Conservation (phyloP, 2,329 filamentous ascomycete species). For the Sarocladiaceae sp. region DNA sequence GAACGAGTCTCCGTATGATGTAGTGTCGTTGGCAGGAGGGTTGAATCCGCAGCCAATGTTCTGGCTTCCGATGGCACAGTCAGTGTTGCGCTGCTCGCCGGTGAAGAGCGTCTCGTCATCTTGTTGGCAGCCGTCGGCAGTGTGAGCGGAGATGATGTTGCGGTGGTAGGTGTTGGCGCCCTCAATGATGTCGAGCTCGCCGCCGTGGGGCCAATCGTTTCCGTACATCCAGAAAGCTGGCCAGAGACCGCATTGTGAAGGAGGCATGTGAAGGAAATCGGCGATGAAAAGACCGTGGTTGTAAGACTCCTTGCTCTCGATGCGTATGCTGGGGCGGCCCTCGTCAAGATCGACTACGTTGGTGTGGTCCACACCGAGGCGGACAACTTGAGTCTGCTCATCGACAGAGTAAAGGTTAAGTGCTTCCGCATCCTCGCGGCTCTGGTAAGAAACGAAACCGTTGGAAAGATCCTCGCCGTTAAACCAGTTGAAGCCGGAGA, state of each 20-base stretch:
- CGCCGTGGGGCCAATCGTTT: conserved; percentile 52
- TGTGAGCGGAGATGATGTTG: conserved; percentile 60
- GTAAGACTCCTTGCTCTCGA: conserved; percentile 59
- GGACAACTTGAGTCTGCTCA: conserved; percentile 33
- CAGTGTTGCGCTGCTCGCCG: conserved; percentile 20
- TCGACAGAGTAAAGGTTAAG: conserved; percentile 37
- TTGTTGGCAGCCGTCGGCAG: conserved; percentile 29
- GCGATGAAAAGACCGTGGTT: conserved; percentile 63
- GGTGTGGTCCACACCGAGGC: conserved; percentile 37
- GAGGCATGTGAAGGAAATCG: conserved; percentile 69
- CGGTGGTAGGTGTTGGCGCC: conserved; percentile 56
- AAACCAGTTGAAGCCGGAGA: conserved; percentile 44
- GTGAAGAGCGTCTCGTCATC: conserved; percentile 16
- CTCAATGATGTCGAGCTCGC: conserved; percentile 67
- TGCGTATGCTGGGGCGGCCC: conserved; percentile 55
- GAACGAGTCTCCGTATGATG: conserved; percentile 57
- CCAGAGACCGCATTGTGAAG: conserved; percentile 64
- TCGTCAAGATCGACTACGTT: conserved; percentile 22
- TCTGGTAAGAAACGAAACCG: conserved; percentile 56
- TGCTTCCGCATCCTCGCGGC: conserved; percentile 29
- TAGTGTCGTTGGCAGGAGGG: conserved; percentile 32
- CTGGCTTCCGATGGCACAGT: conserved; percentile 30
- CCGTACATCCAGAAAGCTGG: conserved; percentile 60
- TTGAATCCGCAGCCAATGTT: conserved; percentile 41
- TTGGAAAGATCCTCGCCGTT: conserved; percentile 53